Conservation (phyloP, 2,329 filamentous ascomycete genomes). For the Colletotrichum costaricense region DNA sequence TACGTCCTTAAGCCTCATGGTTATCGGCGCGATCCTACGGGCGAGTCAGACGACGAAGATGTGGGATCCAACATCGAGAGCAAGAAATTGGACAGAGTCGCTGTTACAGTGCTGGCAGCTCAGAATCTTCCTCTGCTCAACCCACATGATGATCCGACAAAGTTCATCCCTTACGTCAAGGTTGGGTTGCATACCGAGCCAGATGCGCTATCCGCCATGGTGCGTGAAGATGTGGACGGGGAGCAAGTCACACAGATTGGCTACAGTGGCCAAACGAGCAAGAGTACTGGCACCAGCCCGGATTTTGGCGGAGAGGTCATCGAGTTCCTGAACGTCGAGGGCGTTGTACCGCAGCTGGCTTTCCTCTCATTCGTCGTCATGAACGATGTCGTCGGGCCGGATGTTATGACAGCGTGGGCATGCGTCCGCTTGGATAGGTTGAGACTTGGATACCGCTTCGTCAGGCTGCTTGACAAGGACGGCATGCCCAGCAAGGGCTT, state of each 20-base stretch:
- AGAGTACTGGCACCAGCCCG: constrained; percentile 67
- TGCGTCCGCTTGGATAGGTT: constrained; percentile 88
- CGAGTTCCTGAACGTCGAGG: constrained; percentile 64
- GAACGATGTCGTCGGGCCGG: constrained; percentile 83
- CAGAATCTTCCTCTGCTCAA: constrained; percentile 78
- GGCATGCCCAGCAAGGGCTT: constrained; percentile 5
- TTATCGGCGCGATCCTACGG: constrained; percentile 36
- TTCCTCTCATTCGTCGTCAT: constrained; percentile 88
- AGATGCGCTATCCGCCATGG: constrained; percentile 46
- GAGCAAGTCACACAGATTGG: constrained; percentile 51
- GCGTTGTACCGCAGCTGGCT: constrained; percentile 74
- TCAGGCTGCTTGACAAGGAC: constrained; percentile 49
- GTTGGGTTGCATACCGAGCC: constrained; percentile 85
- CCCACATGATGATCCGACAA: constrained; percentile 57
- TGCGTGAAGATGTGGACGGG: constrained; percentile 30
- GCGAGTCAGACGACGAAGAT: constrained; percentile 41
- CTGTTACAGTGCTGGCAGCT: constrained; percentile 71
- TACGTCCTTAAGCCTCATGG: constrained; percentile 88
- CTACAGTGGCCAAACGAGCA: constrained; percentile 69
- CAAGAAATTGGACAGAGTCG: constrained; percentile 76
- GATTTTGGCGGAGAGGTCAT: constrained; percentile 72
- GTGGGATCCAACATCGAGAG: constrained; percentile 55
- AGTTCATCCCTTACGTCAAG: constrained; percentile 84
- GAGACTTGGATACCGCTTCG: constrained; percentile 78
- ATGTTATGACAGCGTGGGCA: constrained; percentile 87